Base-by-base conservation (phyloP, 208 protist species). In the Lotmaria passim region DNA sequence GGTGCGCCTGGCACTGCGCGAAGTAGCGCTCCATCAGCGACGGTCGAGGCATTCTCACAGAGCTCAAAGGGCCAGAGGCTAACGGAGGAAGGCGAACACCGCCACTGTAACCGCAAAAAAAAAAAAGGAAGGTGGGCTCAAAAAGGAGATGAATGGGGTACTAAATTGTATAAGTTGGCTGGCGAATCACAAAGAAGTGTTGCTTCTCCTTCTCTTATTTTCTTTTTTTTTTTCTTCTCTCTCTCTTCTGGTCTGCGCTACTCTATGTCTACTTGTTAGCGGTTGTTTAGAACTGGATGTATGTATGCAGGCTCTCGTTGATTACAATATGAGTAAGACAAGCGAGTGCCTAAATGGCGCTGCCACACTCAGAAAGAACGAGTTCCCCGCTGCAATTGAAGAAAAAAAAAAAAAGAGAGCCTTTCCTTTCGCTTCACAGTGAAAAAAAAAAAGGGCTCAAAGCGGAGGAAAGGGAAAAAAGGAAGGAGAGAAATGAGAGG, bases 1-100 rank as follows among this genome's bases (percentile, higher is more conserved):
- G 77, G 33, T 80, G 82, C 34, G 71, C 65, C 48, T 78, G 56
- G 68, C 84, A 93, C 60, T 87, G 77, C 30, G 66, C 55, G 36
- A 89, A 73, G 65, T 93, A 93, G 30, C 79, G 81, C 24, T 76
- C 62, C 44, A 86, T 52, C 7, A 89, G 47, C 17, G 58, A 53
- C 36, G 43, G 51, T 0, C 61, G 60, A 1, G 66, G 63, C 87
- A 93, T 90, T 14, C 14, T 28, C n/a, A n/a, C n/a, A n/a, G n/a
- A n/a, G n/a, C n/a, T n/a, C n/a, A n/a, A 17, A 44, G 30, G 21
- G 24, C 3, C 44, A 23, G 44, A 7, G 19, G 44, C 44, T 24
- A 48, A 21, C 7, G 6, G 19, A 23, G n/a, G 44, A 48, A 48
- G 48, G 21, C 12, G 5, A 39, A 63, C 41, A 73, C 5, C 31